Percentiles rank a stretch among this genome's conserved stretches.
phyloP scores from a whole-genome alignment of 1,139 yeast genomes.

The Diutina sp. region DNA sequence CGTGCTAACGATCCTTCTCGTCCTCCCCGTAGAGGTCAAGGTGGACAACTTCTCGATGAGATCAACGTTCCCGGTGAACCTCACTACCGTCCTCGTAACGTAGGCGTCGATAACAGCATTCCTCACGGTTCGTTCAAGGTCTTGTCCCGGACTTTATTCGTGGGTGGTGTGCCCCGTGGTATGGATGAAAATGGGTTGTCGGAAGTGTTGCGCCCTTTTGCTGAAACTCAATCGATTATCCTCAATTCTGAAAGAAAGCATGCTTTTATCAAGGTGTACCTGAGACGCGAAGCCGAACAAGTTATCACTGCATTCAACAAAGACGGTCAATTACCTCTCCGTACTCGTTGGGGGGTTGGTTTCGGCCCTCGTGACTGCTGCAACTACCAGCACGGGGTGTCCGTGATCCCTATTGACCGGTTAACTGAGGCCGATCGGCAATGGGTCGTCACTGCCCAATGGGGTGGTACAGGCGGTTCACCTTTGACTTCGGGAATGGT shows the following conservation, averaged over 20 bases:
- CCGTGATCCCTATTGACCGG: constrained; percentile 75
- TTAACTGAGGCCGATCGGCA: constrained; percentile 86
- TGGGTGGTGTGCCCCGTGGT: constrained; percentile 82
- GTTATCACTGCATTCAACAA: constrained; percentile 47
- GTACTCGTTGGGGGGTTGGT: constrained; percentile 98
- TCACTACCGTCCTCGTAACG: constrained; percentile 61
- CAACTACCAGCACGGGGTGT: constrained; percentile 82
- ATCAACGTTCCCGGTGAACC: constrained; percentile 56
- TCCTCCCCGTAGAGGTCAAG: constrained; percentile 3
- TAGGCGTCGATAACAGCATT: constrained; percentile 53
- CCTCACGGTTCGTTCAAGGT: constrained; percentile 81
- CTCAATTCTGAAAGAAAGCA: constrained; percentile 82
- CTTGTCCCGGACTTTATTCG: constrained; percentile 76
- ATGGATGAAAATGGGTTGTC: constrained; percentile 70
- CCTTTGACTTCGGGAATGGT: constrained; percentile 74
- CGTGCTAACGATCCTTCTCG: constrained; percentile 3
- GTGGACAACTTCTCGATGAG: constrained; percentile 26
- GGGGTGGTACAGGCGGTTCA: constrained; percentile 95
- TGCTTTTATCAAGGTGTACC: constrained; percentile 92
- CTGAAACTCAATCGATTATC: constrained; percentile 88
- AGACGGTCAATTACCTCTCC: constrained; percentile 40
- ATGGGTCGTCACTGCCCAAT: constrained; percentile 85
- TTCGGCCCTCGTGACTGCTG: constrained; percentile 98
- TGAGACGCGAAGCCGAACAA: constrained; percentile 86
- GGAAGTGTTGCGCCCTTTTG: constrained; percentile 65